These are phyloP conservation scores for Suhomyces bolitotheri DNA, from an alignment of 1,139 yeast genomes.

Conservation along the genomic window DNA sequence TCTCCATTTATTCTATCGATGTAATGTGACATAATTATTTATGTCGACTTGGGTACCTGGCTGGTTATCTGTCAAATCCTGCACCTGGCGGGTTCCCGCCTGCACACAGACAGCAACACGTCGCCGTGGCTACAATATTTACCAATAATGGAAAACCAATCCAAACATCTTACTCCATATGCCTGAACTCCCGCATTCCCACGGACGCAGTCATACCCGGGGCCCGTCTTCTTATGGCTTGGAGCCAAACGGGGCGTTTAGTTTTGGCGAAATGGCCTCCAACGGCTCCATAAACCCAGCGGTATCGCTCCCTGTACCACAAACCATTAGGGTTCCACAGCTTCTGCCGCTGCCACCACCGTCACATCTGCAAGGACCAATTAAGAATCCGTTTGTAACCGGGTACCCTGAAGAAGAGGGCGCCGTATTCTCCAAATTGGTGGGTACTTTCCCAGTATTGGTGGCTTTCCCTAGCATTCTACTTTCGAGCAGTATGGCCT, in stretches of 20 bases:
- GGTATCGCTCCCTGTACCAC: slow-evolving; percentile 1
- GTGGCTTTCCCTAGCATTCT: slow-evolving; percentile 30
- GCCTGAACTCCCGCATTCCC: not conserved
- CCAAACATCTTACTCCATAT: too few species aligned
- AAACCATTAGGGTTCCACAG: not conserved
- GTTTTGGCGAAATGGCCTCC: slow-evolving; percentile 6
- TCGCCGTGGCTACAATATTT: too few species aligned
- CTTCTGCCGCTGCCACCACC: not conserved
- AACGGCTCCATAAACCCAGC: not conserved
- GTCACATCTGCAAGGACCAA: not conserved
- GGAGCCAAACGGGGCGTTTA: slow-evolving; percentile 7
- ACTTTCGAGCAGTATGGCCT: slow-evolving; percentile 22
- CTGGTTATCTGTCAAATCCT: too few species aligned
- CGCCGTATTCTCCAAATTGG: slow-evolving; percentile 12
- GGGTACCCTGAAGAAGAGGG: not conserved
- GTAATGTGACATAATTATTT: too few species aligned
- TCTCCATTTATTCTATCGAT: too few species aligned
- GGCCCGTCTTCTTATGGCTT: slow-evolving; percentile 7
- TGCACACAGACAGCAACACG: too few species aligned
- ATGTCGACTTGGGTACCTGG: too few species aligned
- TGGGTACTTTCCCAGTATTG: slow-evolving; percentile 31
- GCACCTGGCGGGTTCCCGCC: too few species aligned
- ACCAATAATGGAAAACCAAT: too few species aligned
- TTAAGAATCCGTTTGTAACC: not conserved
- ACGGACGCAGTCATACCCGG: slow-evolving; percentile 8